Percentiles rank a stretch among this genome's conserved stretches.
Conservation (phyloP, 495 filamentous ascomycete species). For the Articulospora tetracladia region DNA sequence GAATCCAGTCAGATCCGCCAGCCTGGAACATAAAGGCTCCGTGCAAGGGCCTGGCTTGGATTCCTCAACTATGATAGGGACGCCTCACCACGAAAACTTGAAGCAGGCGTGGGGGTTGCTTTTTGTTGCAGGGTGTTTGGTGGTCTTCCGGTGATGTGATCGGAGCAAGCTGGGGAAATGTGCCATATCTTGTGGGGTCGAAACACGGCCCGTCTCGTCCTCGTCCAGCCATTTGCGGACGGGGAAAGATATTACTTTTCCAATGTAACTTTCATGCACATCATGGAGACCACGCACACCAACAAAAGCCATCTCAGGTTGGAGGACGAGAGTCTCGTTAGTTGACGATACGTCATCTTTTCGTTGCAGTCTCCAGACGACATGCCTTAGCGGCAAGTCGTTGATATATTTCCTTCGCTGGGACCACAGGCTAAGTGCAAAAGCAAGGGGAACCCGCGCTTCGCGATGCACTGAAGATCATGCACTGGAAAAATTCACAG, state of each 20-base stretch:
- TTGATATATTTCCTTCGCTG: not conserved
- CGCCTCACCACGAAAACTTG: not conserved
- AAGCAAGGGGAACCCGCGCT: constrained; percentile 7
- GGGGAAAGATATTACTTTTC: not conserved
- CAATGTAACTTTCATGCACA: not conserved
- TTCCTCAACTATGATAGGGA: not conserved
- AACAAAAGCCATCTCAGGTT: not conserved
- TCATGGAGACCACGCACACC: not conserved
- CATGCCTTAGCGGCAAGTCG: not conserved
- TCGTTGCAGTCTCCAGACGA: not conserved
- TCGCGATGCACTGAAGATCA: constrained; percentile 14
- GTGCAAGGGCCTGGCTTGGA: no score
- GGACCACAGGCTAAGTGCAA: not conserved
- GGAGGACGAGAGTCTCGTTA: not conserved
- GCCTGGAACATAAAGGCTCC: not conserved
- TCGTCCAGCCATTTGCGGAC: not conserved
- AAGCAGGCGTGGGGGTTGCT: not conserved
- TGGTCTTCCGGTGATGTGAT: not conserved
- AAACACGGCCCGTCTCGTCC: constrained; percentile 6
- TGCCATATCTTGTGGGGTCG: not conserved
- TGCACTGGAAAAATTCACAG: constrained; percentile 2
- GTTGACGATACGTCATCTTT: not conserved
- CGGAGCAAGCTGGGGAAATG: not conserved
- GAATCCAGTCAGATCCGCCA: not conserved
- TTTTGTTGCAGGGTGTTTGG: not conserved